Base-by-base conservation (phyloP, 768 basidiomycete genomes). In the Macrolepiota albuminosa region DNA sequence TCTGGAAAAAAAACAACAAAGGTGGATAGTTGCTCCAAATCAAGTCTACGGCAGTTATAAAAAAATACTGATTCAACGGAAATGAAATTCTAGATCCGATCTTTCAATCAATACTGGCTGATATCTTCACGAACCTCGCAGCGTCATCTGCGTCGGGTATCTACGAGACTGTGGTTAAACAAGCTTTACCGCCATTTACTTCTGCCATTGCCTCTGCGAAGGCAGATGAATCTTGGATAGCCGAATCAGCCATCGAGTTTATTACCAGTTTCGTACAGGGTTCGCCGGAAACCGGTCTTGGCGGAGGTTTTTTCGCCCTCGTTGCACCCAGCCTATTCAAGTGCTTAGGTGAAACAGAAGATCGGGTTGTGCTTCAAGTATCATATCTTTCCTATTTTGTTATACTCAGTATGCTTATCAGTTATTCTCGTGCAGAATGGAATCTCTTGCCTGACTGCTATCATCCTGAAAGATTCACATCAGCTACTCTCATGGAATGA, bases 1-100 rank as follows among this genome's bases (percentile, higher is more conserved):
- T 91, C 24, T 98, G 94, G 94, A 79, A 82, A 47, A 88, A 87
- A 69, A 94, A 93, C 63, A 90, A 85, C 67, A 91, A 88, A 78
- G 95, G 95, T 91, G 50, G 26, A 47, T 52, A 16, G 29, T n/a
- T 37, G 3, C 51, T 47, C 34, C 43, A 46, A 37, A 26, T 24
- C 21, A 52, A 26, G 13, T 18, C 11, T 21, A 36, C 34, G 21
- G 46, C n/a, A 26, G 49, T 31, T 34, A 33, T 14, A 39, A 53
- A 34, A 40, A n/a, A 53, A 34, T 53, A n/a, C 37, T 54, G 21
- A 47, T 13, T 43, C 56, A 24, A 59, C 36, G 4, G 53, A 29
- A 33, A 63, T 49, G 33, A 49, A 58, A 40, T 34, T 36, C 40
- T 60, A 76, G 97, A 99, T 74, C 95, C 95, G 0, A 86, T 98